Evolutionary conservation across 1,284 basidiomycete species (phyloP), one percentile per base, ranked within the genome.

Genomic region (Sporisorium scitamineum): DNA sequence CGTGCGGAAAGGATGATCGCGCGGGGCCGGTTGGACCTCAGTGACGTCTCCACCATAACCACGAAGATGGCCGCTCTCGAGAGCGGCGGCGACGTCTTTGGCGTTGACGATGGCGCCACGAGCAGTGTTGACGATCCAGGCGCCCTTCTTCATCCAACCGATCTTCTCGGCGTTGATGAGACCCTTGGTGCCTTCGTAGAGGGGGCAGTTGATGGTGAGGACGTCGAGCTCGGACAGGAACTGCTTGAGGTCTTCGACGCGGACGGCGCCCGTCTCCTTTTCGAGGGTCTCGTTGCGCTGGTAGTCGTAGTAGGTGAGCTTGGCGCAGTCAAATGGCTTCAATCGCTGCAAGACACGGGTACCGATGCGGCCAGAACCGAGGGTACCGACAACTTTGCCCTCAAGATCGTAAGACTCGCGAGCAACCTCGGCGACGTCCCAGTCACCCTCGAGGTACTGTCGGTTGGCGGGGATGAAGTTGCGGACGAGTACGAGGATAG

Each of bases 251-350:
- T 92, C 91, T 50, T 91, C 90, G 44, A 95, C 91, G 62, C 93
- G 90, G 70, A 92, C 89, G 54, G 90, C 93, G 1, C 89, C 89
- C 71, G 96, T 89, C 27, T 89, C 88, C 85, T 92, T 89, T 31
- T 89, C 90, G 41, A 92, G 92, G 31, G 90, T 90, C 88, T 84
- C 64, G 51, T 96, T 90, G 67, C 91, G 88, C 26, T 90, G 88
- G 87, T 97, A 97, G 88, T 97, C 95, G 86, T 92, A 97, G 89
- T 95, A 97, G 60, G 96, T 87, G 54, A 97, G 90, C 85, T 96
- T 93, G 86, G 95, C 95, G 89, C 90, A 90, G 87, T 94, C 89
- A 88, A 98, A 97, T 3, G 93, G 92, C 65, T 90, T 84, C 59
- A 98, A 88, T 69, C 95, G 91, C 87, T 97, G 92, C 51, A 97